Evolutionary conservation across 78 protist species (phyloP), one percentile per base, ranked within the genome.

Genomic region (Polysphondylium violaceum): DNA sequence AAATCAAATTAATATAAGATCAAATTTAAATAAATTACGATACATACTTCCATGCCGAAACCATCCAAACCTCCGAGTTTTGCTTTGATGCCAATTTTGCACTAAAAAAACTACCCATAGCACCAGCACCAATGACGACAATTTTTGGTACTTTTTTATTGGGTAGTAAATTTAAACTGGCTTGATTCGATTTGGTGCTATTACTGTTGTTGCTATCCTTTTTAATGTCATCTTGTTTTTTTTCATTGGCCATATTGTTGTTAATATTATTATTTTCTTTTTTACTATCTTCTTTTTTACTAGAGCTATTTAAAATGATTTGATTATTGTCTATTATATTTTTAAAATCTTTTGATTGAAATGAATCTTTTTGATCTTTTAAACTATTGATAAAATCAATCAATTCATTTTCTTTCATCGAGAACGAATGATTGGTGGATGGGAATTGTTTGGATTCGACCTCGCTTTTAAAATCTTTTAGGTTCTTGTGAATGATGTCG

Each of bases 81-180:
- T 50, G 65, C 11, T 71, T 35, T 7, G 78, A 33, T 2, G 94
- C 95, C 8, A 95, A 51, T 25, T 83, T 64, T 21, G 88, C 94
- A 35, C 88, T 87, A 64, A 92, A 63, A 55, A 85, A 58, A 44
- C 87, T 71, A 38, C 91, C 95, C 89, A 92, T 92, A 29, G 95
- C 95, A n/a, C 95, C 95, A 41, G 91, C 95, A 1, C 95, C 95
- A 43, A 92, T 75, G 1, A 92, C 86, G 1, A 43, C 90, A 23
- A 92, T 69, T 61, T 77, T 78, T 61, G 73, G 76, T 19, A 58
- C 44, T 29, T 68, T 74, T 0, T 40, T 68, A 21, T 19, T 44
- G 2, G 40, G 29, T 33, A 9, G 0, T 12, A 33, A 6, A 44
- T 6, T 0, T 9, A 51, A 31, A 23, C 35, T 38, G 21, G 3